Base-by-base conservation (phyloP, 2,329 filamentous ascomycete species). In the Cadophora gregata region DNA sequence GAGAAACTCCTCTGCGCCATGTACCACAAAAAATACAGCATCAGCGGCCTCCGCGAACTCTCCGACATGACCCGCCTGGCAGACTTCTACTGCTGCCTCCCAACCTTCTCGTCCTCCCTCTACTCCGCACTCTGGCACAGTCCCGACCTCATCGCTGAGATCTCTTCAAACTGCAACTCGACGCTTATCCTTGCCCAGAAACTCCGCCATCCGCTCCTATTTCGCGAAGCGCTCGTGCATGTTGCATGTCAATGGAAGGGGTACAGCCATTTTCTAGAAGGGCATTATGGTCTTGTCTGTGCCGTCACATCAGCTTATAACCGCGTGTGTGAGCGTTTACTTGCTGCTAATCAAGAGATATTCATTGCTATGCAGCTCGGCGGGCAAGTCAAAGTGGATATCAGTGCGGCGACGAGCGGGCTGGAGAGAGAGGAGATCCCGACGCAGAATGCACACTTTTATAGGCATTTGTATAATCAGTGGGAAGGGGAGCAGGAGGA, bases 181-280 rank as follows among this genome's bases (percentile, higher is more conserved):
- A 61, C 59, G 29, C 56, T 65, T 27, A 25, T 65, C 19, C 58
- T 65, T 12, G 67, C 64, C 9, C 33, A 62, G 27, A 67, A 67
- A 21, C 33, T 69, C 31, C 65, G 62, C 14, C 64, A 69, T 59
- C 29, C 56, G n/a, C 29, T 67, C 7, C 50, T 69, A 6, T 69
- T 69, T n/a, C 58, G 64, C 31, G 67, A 69, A 59, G 62, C 62
- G 21, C 59, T 69, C 25, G 45, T 69, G 8, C 65, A 67, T 29
- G 67, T 69, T 19, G 64, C 67, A n/a, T 31, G 47, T 27, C 33
- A 33, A 16, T 66, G 67, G 64, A 31, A 63, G 42, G 63, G 60
- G 4, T 68, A 50, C 42, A 42, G 59, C 16, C 29, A 16, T 31
- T 56, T 56, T 33, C 59, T 62, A 10, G 63, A 62, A 21, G 63